Evolutionary conservation across 2,329 filamentous ascomycete species (phyloP), one percentile per base, ranked within the genome.

Genomic region (Fusarium chaquense): DNA sequence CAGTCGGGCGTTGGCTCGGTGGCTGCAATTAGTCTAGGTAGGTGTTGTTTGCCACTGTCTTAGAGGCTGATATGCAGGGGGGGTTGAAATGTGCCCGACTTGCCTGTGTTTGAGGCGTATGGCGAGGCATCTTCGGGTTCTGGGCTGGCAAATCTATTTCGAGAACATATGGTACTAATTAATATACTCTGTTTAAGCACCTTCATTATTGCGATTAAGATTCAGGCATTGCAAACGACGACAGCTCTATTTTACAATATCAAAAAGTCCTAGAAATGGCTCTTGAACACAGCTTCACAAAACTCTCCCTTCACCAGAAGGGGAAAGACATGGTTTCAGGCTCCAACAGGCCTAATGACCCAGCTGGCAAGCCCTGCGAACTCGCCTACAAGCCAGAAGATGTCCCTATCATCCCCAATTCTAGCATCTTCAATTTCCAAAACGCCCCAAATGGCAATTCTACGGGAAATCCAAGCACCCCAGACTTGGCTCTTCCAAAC

Each of bases 301-400:
- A 63, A 26, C 16, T 50, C 11, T 58, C 49, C n/a, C 53, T 68
- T 1, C 63, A 68, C 22, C 32, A 68, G 33, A 35, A 40, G 40
- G 63, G 40, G 1, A 67, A 62, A 3, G 63, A 62, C 1, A 63
- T 63, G 49, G 43, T 68, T 8, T 20, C 28, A n/a, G 33, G 49
- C 0, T n/a, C 43, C 28, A 20, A 16, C 1, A 32, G 53, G 0
- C 62, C 52, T 5, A 51, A 44, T 2, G 45, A 67, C 6, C 24
- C 63, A 3, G 40, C 47, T 3, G 65, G 65, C 0, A 51, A 47
- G 3, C 49, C 49, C 8, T 68, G 67, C 36, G 18, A 33, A 16
- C 35, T 67, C 5, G 58, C 62, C 2, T 12, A 18, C 16, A 38
- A 26, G n/a, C 8, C 20, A 2, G 28, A 35, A 18, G 58, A 68